phyloP scores from a whole-genome alignment of 2,329 filamentous ascomycete species.

The Aspergillus intermedius region DNA sequence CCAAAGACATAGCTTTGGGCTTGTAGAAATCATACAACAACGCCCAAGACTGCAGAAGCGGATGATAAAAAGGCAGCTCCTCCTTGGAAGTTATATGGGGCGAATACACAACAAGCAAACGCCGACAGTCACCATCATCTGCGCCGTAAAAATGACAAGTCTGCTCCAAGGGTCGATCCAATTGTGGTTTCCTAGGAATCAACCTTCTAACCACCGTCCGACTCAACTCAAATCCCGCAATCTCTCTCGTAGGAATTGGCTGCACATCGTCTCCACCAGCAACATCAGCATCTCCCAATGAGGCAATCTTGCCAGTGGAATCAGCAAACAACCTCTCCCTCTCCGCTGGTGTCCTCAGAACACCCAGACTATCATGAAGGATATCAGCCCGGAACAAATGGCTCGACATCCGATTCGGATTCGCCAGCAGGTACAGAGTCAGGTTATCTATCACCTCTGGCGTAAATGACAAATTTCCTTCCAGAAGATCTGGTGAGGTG shows the following conservation, averaged over 20 bases:
- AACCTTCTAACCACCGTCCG: constrained; percentile 68
- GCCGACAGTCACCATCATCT: constrained; percentile 17
- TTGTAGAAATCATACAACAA: constrained; percentile 58
- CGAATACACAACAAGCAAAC: constrained; percentile 62
- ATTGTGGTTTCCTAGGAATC: constrained; percentile 71
- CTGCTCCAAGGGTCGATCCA: constrained; percentile 71
- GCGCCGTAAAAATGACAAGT: constrained; percentile 65
- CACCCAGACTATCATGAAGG: constrained; percentile 47
- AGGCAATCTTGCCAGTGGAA: not conserved
- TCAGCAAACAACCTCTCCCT: constrained; percentile 20
- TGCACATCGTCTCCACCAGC: constrained; percentile 5
- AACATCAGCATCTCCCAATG: constrained; percentile 3
- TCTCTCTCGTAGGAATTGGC: constrained; percentile 14
- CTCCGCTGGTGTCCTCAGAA: constrained; percentile 25
- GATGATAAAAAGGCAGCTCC: constrained; percentile 82
- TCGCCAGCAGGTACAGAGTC: constrained; percentile 43
- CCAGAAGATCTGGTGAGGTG: constrained; percentile 26
- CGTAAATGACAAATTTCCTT: constrained; percentile 19
- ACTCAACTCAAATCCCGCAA: constrained; percentile 38
- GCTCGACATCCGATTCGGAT: constrained; percentile 54
- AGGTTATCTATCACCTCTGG: constrained; percentile 39
- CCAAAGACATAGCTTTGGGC: constrained; percentile 8
- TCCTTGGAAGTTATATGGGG: constrained; percentile 60
- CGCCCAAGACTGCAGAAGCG: constrained; percentile 64
- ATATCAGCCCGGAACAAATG: constrained; percentile 58